phyloP scores from a whole-genome alignment of 176 grass and related monocot species.

The Luzula sylvatica region DNA sequence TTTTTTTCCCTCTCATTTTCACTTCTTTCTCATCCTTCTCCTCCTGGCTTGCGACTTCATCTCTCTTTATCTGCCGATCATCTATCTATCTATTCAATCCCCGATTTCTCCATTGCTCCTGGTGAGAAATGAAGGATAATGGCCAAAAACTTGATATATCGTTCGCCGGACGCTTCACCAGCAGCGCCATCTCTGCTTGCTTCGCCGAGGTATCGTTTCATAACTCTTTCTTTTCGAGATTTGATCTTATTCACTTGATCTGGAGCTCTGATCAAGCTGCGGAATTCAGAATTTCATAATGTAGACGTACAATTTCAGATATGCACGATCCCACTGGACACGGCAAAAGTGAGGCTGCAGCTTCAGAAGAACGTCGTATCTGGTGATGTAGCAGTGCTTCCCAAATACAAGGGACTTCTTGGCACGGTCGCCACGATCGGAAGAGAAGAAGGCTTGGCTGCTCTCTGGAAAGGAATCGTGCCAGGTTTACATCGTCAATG shows the following conservation, averaged over 20 bases:
- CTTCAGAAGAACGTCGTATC: slow-evolving; percentile 51
- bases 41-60: too few relatives aligned
- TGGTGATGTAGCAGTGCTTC: not conserved
- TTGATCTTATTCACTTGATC: too few relatives aligned
- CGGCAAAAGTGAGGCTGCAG: slow-evolving; percentile 94
- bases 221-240: too few relatives aligned
- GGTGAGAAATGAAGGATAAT: slow-evolving; percentile 28
- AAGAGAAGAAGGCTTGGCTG: slow-evolving; percentile 56
- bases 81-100: too few relatives aligned
- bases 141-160: slow-evolving; percentile 61
- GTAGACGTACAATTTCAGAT: slow-evolving; percentile 43
- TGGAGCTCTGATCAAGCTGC: not conserved
- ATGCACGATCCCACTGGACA: slow-evolving; percentile 78
- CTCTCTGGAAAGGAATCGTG: slow-evolving; percentile 89
- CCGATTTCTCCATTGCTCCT: too few relatives aligned
- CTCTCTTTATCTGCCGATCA: too few relatives aligned
- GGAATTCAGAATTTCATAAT: too few relatives aligned
- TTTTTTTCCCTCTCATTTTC: too few relatives aligned
- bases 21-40: too few relatives aligned
- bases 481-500: slow-evolving; percentile 86
- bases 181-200: slow-evolving; percentile 93
- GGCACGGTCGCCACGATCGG: slow-evolving; percentile 80
- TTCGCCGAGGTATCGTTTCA: slow-evolving; percentile 71
- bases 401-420: slow-evolving; percentile 74
- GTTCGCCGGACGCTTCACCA: slow-evolving; percentile 77